Conservation (phyloP, 768 basidiomycete species). For the Sarcodon aspratus region DNA sequence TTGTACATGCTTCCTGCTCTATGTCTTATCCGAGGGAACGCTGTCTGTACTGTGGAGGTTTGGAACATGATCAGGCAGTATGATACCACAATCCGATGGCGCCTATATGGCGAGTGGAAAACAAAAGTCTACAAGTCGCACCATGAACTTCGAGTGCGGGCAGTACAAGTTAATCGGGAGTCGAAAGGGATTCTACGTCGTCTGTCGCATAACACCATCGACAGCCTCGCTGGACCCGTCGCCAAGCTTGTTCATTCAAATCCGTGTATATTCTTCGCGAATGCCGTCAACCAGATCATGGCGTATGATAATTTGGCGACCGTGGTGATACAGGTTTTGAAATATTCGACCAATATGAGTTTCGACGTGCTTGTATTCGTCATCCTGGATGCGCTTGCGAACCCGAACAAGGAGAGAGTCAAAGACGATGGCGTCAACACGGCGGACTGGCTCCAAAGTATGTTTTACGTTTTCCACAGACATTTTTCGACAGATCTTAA, state of each 20-base stretch:
- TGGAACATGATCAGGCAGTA: conserved; percentile 84
- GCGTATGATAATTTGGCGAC: conserved; percentile 89
- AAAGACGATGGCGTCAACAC: conserved; percentile 91
- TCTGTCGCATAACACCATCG: conserved; percentile 74
- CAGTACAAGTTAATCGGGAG: conserved; percentile 78
- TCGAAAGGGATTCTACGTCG: conserved; percentile 84
- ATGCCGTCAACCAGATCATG: conserved; percentile 90
- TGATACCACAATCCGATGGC: conserved; percentile 75
- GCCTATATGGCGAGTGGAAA: conserved; percentile 94
- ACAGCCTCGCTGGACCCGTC: conserved; percentile 75
- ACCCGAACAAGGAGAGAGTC: conserved; percentile 68
- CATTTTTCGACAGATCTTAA: conserved; percentile 9
- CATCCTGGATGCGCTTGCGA: conserved; percentile 78
- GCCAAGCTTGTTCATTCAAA: conserved; percentile 93
- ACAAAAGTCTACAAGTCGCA: conserved; percentile 57
- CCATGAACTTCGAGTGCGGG: conserved; percentile 69
- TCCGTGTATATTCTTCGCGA: conserved; percentile 82
- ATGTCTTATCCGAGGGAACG: conserved; percentile 74
- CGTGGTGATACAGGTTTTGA: conserved; percentile 80
- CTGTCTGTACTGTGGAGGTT: conserved; percentile 82
- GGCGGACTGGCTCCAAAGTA: conserved; percentile 88
- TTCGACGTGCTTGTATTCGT: conserved; percentile 89
- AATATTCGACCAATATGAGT: conserved; percentile 86
- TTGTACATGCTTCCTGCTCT: conserved; percentile 79
- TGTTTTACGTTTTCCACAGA: conserved; percentile 19